Base-by-base conservation (phyloP, 352 stramenopile species). In the Thraustochytrium striatum region DNA sequence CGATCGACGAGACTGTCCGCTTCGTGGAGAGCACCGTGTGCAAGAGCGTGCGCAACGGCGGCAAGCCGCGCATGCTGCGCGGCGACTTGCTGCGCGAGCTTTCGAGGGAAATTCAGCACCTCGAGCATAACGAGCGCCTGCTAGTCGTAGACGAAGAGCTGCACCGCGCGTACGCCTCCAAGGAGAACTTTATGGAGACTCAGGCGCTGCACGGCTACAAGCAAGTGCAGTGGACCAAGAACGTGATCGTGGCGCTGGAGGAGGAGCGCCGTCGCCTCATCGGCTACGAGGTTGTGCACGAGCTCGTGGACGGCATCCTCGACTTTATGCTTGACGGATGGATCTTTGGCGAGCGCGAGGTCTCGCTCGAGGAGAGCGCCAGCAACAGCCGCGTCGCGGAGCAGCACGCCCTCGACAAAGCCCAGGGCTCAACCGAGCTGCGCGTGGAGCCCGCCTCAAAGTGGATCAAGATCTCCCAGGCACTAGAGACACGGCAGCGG, bases 271-370 rank as follows among this genome's bases (percentile, higher is more conserved):
- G 94, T 43, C 44, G 87, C 2, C 83, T 97, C 11, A 87, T 97
- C 19, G 89, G 91, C 1, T 85, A 88, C 53, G 83, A 95, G n/a
- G 88, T 91, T 7, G 87, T 92, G 0, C 81, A 85, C 25, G 93
- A 98, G 70, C 88, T 96, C 21, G 87, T 97, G n/a, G 92, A 98
- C 41, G 90, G 96, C 52, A 91, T 97, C 25, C 86, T 98, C 3
- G 88, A 96, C 55, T 96, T 85, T 41, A 97, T 98, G 94, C 85
- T 98, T 19, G 94, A 98, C 87, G 94, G 94, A 1, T 98, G 94
- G 94, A 85, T 93, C 65, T 98, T 98, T 83, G 94, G 94, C 2
- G 93, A 97, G 84, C 69, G 69, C 36, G 47, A 69, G 35, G 30
- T 19, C 38, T n/a, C 7, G 28, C 28, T 36, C 11, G 62, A 0